Evolutionary conservation across 2,329 filamentous ascomycete species (phyloP), one percentile per base, ranked within the genome.

Genomic region (Pyrenophora seminiperda): DNA sequence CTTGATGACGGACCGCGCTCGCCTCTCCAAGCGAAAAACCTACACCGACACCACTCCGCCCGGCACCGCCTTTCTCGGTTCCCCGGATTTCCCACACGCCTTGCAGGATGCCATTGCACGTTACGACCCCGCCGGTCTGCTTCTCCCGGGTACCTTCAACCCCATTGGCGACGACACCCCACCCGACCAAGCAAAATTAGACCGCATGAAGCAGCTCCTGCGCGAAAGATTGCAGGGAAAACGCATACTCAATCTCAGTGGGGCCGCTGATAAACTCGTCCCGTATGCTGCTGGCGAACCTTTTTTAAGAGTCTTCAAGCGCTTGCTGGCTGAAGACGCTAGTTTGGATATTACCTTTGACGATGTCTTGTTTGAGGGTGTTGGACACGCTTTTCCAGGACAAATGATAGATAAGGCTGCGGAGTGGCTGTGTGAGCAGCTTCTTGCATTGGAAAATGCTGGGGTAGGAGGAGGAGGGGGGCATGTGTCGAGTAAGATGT

Each of bases 1-100:
- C 71, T 77, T 97, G 13, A 88, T 97, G 84, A 80, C 78, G 7
- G 86, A 93, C 62, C 89, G 94, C 9, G 93, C 93, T 0, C 78
- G 83, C 4, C 77, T 86, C 30, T 88, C 87, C 0, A 90, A 87
- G 63, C 76, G 88, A 9, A 58, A 79, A 11, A 82, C 84, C 0
- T 90, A 82, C 73, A 82, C 80, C 0, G 71, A 77, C 2, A 78
- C 79, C 10, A 76, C 82, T 13, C 78, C 80, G 0, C 78, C 79
- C 0, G 86, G 86, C 0, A 72, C 77, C 0, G 74, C 80, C 0
- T 95, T 97, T 65, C 67, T 95, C 0, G 90, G 91, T 2, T 91
- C 88, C 49, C 76, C 75, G 31, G 88, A 92, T 65, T 96, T 97
- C 62, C 92, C 93, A 0, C 70, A 74, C 0, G 80, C 84, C 0